phyloP scores from a whole-genome alignment of 1,284 basidiomycete species.

The Austroboletus novae-zelandiae region DNA sequence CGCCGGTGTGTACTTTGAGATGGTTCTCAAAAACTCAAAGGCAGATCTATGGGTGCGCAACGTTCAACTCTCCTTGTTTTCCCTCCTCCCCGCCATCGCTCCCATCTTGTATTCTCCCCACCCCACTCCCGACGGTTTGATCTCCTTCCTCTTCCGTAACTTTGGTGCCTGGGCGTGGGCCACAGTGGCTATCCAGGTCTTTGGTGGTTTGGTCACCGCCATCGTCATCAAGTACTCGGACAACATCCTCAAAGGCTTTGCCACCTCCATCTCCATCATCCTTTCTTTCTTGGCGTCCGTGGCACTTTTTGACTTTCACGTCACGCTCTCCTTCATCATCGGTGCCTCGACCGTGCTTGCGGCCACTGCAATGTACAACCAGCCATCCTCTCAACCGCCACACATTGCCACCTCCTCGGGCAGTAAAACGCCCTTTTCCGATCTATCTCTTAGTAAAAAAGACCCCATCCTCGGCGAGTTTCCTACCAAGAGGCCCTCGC shows the following conservation, averaged over 20 bases:
- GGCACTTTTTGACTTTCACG: slow-evolving; percentile 82
- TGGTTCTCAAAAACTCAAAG: slow-evolving; percentile 71
- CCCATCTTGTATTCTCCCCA: slow-evolving; percentile 60
- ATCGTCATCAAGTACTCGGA: slow-evolving; percentile 87
- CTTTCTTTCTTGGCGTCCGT: slow-evolving; percentile 92
- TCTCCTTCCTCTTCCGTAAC: slow-evolving; percentile 60
- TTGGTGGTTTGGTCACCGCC: slow-evolving; percentile 91
- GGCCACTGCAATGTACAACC: slow-evolving; percentile 88
- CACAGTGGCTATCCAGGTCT: slow-evolving; percentile 85
- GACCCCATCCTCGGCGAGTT: slow-evolving; percentile 62
- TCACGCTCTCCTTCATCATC: slow-evolving; percentile 84
- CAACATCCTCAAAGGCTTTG: slow-evolving; percentile 94
- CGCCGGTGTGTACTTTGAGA: slow-evolving; percentile 83
- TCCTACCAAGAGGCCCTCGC: slow-evolving; percentile 44
- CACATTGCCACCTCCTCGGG: slow-evolving; percentile 37
- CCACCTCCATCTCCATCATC: slow-evolving; percentile 90
- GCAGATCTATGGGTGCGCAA: slow-evolving; percentile 79
- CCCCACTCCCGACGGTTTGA: slow-evolving; percentile 39
- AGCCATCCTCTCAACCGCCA: slow-evolving; percentile 53
- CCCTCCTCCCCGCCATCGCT: slow-evolving; percentile 69
- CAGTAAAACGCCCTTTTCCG: slow-evolving; percentile 42
- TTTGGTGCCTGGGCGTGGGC: slow-evolving; percentile 94
- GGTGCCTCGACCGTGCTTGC: slow-evolving; percentile 83
- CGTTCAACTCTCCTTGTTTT: slow-evolving; percentile 76
- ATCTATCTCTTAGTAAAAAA: slow-evolving; percentile 50